Conservation (phyloP, 129 eudicot species). For the Gnaphalium uliginosum region DNA sequence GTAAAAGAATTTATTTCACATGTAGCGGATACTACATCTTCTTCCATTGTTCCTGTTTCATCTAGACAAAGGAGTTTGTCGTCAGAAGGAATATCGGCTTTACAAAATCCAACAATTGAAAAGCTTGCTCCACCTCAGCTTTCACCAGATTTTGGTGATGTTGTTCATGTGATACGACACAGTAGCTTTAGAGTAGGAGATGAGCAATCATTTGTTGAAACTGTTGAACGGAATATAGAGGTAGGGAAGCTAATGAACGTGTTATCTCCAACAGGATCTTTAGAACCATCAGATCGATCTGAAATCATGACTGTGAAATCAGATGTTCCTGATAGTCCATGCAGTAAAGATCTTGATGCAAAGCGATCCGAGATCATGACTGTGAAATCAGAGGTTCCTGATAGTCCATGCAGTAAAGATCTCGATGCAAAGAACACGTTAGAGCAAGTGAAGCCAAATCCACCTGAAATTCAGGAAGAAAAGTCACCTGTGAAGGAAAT, state of each 20-base stretch:
- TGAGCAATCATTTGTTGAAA: constrained; percentile 46
- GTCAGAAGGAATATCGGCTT: constrained; percentile 33
- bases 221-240: constrained; percentile 40
- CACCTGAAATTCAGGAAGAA: constrained; percentile 43
- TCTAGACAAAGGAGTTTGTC: constrained; percentile 38
- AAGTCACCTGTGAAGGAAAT: constrained; percentile 53
- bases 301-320: constrained; percentile 34
- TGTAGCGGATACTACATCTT: constrained; percentile 26
- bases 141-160: constrained; percentile 57
- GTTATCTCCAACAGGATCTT: constrained; percentile 36
- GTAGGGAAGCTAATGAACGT: constrained; percentile 5
- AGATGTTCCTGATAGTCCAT: constrained; percentile 34
- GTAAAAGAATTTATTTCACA: constrained; percentile 52
- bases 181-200: constrained; percentile 62
- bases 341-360: constrained; percentile 43
- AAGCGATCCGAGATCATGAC: constrained; percentile 38
- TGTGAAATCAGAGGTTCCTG: constrained; percentile 36
- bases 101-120: constrained; percentile 52
- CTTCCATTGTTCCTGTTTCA: constrained; percentile 33
- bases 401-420: constrained; percentile 42
- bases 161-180: constrained; percentile 63
- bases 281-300: constrained; percentile 44
- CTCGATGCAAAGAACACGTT: constrained; percentile 36
- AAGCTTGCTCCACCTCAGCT: constrained; percentile 42
- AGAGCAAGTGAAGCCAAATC: constrained; percentile 37